Percentiles rank a stretch among this genome's conserved stretches.
Evolutionary conservation across 352 stramenopile species (phyloP).

Genomic region (Phytopythium mirpurense): DNA sequence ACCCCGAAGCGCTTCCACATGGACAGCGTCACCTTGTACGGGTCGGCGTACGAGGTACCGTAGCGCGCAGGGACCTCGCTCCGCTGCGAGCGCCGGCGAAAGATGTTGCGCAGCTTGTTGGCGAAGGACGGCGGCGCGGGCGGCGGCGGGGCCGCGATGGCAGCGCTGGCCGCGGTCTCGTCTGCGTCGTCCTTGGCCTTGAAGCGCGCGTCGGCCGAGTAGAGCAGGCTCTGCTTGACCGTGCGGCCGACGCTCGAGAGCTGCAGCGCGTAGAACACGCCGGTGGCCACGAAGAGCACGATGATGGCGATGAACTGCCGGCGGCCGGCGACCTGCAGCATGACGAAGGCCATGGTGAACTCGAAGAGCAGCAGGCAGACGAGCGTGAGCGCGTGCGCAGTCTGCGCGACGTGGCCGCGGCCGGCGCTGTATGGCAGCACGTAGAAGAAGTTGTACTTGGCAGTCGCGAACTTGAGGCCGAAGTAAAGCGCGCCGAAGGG

Average conservation of each 20-base stretch:
- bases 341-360: slow-evolving; percentile 66
- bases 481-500: slow-evolving; percentile 79
- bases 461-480: slow-evolving; percentile 63
- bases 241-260: slow-evolving; percentile 17
- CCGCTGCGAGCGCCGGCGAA: slow-evolving; percentile 29
- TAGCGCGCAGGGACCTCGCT: slow-evolving; percentile 26
- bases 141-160: slow-evolving; percentile 4
- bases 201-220: slow-evolving; percentile 1
- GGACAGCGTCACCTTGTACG: slow-evolving; percentile 67
- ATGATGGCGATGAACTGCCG: slow-evolving; percentile 56
- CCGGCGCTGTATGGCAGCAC: slow-evolving; percentile 65
- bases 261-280: slow-evolving; percentile 45
- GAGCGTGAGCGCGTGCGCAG: slow-evolving; percentile 57
- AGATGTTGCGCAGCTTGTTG: slow-evolving; percentile 22
- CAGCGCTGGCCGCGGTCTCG: background rate
- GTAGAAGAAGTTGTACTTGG: slow-evolving; percentile 85
- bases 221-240: slow-evolving; percentile 6
- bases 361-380: slow-evolving; percentile 68
- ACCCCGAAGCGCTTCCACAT: slow-evolving; percentile 67
- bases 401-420: slow-evolving; percentile 58
- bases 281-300: slow-evolving; percentile 40
- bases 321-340: slow-evolving; percentile 52
- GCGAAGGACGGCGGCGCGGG: slow-evolving; percentile 1
- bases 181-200: slow-evolving; percentile 1
- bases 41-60: slow-evolving; percentile 56